Conservation (phyloP, 179 eudicot species). For the Patellifolia procumbens region DNA sequence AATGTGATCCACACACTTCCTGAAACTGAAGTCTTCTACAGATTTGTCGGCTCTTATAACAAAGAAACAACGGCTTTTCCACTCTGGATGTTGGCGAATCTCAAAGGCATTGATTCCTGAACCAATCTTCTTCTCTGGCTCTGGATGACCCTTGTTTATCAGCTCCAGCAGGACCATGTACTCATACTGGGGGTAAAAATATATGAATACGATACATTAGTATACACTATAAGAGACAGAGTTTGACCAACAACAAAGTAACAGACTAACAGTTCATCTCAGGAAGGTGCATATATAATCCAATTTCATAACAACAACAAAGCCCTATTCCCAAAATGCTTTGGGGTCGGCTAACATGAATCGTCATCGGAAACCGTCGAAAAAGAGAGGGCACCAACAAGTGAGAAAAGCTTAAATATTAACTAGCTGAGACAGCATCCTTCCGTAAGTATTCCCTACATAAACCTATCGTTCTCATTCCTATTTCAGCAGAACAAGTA, state of each 20-base stretch:
- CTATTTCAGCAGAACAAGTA: neutral
- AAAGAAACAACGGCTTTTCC: constrained; percentile 82
- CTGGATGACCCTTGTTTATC: constrained; percentile 75
- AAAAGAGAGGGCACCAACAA: too few species aligned
- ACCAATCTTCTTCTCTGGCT: constrained; percentile 76
- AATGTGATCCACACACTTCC: constrained; percentile 88
- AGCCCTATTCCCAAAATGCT: too few species aligned
- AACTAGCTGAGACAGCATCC: neutral
- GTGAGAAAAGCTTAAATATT: too few species aligned
- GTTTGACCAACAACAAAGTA: neutral
- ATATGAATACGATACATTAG: neutral
- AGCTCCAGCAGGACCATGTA: constrained; percentile 63
- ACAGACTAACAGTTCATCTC: neutral
- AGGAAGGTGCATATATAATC: neutral
- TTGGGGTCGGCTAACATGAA: too few species aligned
- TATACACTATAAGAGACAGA: neutral
- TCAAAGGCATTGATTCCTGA: constrained; percentile 67
- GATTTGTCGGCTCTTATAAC: constrained; percentile 62
- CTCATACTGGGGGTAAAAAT: constrained; percentile 58
- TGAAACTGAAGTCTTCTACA: constrained; percentile 88
- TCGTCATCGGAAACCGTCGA: too few species aligned
- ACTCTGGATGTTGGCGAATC: constrained; percentile 70
- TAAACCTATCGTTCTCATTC: neutral
- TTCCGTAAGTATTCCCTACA: neutral
- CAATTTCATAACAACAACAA: too few species aligned